These are phyloP conservation scores for Hibiscus syriacus DNA, from an alignment of 345 rosid genomes.

Conservation along the genomic window DNA sequence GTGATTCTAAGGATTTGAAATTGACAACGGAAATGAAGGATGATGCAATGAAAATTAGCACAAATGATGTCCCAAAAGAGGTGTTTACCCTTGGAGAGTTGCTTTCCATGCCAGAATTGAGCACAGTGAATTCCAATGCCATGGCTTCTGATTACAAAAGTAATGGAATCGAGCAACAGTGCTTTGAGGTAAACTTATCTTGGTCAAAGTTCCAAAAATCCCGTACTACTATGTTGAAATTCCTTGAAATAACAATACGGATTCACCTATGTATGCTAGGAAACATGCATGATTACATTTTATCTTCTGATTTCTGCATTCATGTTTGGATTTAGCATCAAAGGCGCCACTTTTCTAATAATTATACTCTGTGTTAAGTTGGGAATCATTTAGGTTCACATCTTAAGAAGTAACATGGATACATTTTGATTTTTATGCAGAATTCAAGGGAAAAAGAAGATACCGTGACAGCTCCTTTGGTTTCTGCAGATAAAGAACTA, in stretches of 20 bases:
- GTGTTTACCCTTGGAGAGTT: slow-evolving; percentile 40
- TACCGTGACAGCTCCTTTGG: neutral
- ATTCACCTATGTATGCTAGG: neutral
- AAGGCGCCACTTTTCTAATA: neutral
- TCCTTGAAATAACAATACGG: neutral
- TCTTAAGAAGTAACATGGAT: neutral
- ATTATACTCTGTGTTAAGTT: neutral
- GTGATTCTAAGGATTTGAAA: slow-evolving; percentile 16
- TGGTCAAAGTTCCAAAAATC: neutral
- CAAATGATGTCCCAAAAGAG: slow-evolving; percentile 14
- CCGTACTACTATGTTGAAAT: neutral
- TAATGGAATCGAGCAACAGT: slow-evolving; percentile 21
- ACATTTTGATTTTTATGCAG: slow-evolving; percentile 24
- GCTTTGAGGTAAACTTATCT: slow-evolving; percentile 30
- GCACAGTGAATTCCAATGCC: slow-evolving; percentile 14
- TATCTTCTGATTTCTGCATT: neutral
- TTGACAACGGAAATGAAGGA: slow-evolving; percentile 10
- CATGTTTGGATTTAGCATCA: neutral
- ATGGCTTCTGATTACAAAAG: slow-evolving; percentile 8
- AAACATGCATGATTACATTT: neutral
- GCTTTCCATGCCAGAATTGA: slow-evolving; percentile 27
- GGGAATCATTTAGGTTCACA: slow-evolving; percentile 1
- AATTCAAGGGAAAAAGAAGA: slow-evolving; percentile 14
- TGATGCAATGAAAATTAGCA: slow-evolving; percentile 5
- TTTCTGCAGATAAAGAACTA: slow-evolving; percentile 11